phyloP scores from a whole-genome alignment of 805 yeast genomes.

The Spathaspora sp. region DNA sequence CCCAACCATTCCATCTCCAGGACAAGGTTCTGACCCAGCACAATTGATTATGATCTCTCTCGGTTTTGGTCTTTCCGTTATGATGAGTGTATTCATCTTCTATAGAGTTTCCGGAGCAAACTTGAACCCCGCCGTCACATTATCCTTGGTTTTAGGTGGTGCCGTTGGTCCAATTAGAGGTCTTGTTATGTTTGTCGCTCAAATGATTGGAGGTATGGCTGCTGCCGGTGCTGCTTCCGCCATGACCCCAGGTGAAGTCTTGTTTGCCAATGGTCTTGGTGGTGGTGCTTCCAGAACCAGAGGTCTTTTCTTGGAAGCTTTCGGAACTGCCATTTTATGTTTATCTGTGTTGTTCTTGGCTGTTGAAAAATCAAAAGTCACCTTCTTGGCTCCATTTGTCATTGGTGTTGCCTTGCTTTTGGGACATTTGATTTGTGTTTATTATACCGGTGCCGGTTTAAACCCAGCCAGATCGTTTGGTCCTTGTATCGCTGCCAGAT shows the following conservation, averaged over 20 bases:
- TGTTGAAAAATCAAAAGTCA: constrained; percentile 74
- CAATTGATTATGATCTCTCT: constrained; percentile 75
- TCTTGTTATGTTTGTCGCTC: constrained; percentile 58
- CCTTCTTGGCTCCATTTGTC: constrained; percentile 75
- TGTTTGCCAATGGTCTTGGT: constrained; percentile 69
- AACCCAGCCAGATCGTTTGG: constrained; percentile 91
- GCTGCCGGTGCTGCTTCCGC: constrained; percentile 89
- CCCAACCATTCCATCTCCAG: constrained; percentile 23
- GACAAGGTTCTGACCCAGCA: constrained; percentile 53
- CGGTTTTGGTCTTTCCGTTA: constrained; percentile 84
- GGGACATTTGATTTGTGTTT: constrained; percentile 77
- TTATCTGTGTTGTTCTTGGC: constrained; percentile 77
- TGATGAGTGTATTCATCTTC: constrained; percentile 66
- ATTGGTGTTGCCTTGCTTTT: constrained; percentile 81
- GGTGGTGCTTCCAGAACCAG: constrained; percentile 67
- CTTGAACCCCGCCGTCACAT: constrained; percentile 85
- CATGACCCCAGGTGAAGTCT: constrained; percentile 76
- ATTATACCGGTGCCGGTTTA: constrained; percentile 86
- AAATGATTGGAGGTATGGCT: constrained; percentile 82
- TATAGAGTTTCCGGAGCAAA: constrained; percentile 85
- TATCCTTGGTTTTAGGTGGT: constrained; percentile 65
- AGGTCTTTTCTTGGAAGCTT: constrained; percentile 80
- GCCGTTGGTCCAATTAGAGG: constrained; percentile 75
- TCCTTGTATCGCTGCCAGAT: constrained; percentile 67
- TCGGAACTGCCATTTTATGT: constrained; percentile 71